These are phyloP conservation scores for Magnusiomyces suaveolens DNA, from an alignment of 1,139 yeast species.

Conservation along the genomic window DNA sequence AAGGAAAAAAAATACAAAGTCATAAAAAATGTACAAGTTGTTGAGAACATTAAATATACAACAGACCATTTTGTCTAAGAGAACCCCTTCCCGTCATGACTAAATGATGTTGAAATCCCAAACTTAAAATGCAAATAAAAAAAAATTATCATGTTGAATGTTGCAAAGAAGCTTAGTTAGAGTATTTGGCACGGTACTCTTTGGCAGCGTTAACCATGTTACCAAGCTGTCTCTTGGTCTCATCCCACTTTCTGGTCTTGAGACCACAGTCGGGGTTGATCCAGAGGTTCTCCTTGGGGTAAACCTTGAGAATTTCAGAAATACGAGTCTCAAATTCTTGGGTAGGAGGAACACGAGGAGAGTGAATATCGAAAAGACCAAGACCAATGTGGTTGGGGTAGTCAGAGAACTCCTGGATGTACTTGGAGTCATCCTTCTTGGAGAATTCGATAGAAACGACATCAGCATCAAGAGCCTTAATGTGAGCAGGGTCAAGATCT, in stretches of 20 bases:
- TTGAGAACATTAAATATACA: neutral
- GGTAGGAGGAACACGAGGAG: conserved; percentile 98
- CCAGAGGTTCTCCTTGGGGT: conserved; percentile 98
- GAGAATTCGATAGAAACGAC: conserved; percentile 98
- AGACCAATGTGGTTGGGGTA: conserved; percentile 99
- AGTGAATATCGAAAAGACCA: conserved; percentile 97
- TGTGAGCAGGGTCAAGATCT: conserved; percentile 97
- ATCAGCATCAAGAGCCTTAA: conserved; percentile 98
- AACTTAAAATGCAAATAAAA: neutral
- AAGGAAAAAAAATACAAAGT: neutral
- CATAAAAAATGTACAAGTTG: conserved; percentile 1
- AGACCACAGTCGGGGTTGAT: conserved; percentile 99
- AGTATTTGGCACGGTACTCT: conserved; percentile 65
- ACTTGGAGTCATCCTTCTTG: conserved; percentile 97
- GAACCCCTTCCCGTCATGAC: conserved; percentile 7
- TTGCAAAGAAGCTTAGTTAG: neutral
- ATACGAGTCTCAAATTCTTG: conserved; percentile 92
- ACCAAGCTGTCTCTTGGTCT: conserved; percentile 68
- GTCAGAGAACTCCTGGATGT: conserved; percentile 93
- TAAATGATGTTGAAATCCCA: conserved; percentile 6
- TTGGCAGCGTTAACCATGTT: conserved; percentile 99
- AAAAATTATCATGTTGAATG: conserved; percentile 2
- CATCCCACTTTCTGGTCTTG: conserved; percentile 95
- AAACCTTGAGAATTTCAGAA: conserved; percentile 86
- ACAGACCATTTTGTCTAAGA: conserved; percentile 3